A percentile compares a stretch with the other conserved stretches of the same genome.
Evolutionary conservation across 495 filamentous ascomycete species (phyloP).

Genomic region (Chaetomium fimeti): DNA sequence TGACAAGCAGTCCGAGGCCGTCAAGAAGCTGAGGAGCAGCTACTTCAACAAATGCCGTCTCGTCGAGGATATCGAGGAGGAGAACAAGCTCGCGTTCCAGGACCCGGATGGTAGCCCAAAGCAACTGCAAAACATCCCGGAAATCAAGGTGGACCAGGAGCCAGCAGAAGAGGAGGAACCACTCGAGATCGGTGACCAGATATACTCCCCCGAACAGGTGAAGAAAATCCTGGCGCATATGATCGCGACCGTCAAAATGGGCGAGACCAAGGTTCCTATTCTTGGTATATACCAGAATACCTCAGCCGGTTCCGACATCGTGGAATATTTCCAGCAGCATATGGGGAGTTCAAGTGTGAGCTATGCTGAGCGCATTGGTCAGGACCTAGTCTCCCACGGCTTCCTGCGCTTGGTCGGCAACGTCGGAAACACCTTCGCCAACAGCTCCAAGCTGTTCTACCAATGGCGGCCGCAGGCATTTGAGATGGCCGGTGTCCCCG

Average conservation of each 20-base stretch:
- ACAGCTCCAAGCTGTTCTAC: slow-evolving; percentile 94
- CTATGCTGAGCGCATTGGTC: slow-evolving; percentile 88
- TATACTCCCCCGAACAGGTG: slow-evolving; percentile 76
- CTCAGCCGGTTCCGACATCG: slow-evolving; percentile 85
- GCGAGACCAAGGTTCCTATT: slow-evolving; percentile 91
- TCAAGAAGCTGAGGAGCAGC: slow-evolving; percentile 86
- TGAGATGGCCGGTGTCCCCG: slow-evolving; percentile 78
- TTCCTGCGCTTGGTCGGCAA: slow-evolving; percentile 89
- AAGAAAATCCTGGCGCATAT: slow-evolving; percentile 88
- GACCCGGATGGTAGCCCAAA: slow-evolving; percentile 62
- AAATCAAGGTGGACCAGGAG: slow-evolving; percentile 58
- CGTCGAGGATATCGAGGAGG: slow-evolving; percentile 94
- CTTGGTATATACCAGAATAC: slow-evolving; percentile 92
- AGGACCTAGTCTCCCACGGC: slow-evolving; percentile 83
- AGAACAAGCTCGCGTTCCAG: slow-evolving; percentile 97
- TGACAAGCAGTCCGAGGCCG: slow-evolving; percentile 83
- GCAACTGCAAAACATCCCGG: slow-evolving; percentile 49
- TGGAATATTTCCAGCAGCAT: slow-evolving; percentile 87
- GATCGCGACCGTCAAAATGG: slow-evolving; percentile 78
- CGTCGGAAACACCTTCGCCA: slow-evolving; percentile 93
- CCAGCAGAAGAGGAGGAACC: slow-evolving; percentile 66
- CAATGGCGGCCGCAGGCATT: slow-evolving; percentile 95
- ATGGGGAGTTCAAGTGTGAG: slow-evolving; percentile 79
- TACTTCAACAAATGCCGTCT: slow-evolving; percentile 99
- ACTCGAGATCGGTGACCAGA: slow-evolving; percentile 85